Evolutionary conservation across 1,284 basidiomycete genomes (phyloP), one percentile per base, ranked within the genome.

Genomic region (Sparassis latifolia): DNA sequence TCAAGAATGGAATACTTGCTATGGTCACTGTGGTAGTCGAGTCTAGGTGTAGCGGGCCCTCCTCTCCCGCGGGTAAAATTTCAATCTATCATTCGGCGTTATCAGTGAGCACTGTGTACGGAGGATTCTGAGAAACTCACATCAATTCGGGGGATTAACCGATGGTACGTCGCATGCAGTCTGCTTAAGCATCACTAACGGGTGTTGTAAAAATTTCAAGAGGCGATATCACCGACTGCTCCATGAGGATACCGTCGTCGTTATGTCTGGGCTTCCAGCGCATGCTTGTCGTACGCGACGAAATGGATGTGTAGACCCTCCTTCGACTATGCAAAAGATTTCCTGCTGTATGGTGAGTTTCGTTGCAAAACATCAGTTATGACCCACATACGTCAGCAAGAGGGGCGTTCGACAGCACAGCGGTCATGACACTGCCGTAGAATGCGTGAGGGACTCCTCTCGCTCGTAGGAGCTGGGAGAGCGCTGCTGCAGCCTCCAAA

Each of bases 61-160:
- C 78, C 67, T 90, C 87, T 27, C 88, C 87, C 42, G 86, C 87
- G 29, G 83, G 81, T 41, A 89, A 64, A 51, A 90, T 87, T 67
- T 90, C 87, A 66, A 90, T 88, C 87, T 90, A 20, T 20, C 20
- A 20, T 20, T 20, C 20, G 20, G 20, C 20, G 20, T 20, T 20
- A 20, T 20, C 20, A 20, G 20, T 20, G 20, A 20, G 20, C 20
- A 20, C 20, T 20, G 20, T 20, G 20, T 20, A 20, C 20, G 20
- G 20, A 20, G 20, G 20, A 20, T 20, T 20, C 20, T 20, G 20
- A 37, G 37, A 39, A 10, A 59, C 66, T 57, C 47, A 71, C 70
- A 53, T 70, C 69, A 50, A 72, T 63, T 42, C 67, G 54, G 42
- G 65, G 67, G 29, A 72, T 69, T 33, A 66, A 59, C 12, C 66